These are phyloP conservation scores for Durotheca rogersii DNA, from an alignment of 495 filamentous ascomycete genomes.

Conservation along the genomic window DNA sequence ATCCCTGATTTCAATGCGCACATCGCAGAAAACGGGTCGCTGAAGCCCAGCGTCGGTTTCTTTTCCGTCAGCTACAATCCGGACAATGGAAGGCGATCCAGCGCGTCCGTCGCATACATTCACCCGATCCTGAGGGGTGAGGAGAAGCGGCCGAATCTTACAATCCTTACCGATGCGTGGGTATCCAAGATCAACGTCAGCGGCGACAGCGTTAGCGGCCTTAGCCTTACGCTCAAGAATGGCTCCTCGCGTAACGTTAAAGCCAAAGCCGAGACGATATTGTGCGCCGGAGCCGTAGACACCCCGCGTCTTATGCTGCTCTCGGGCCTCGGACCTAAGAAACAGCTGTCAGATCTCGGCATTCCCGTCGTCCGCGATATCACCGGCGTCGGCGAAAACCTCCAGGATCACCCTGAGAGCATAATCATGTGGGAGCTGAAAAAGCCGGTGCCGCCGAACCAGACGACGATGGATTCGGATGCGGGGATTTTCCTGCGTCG, in stretches of 20 bases:
- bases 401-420: constrained; percentile 74
- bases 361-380: constrained; percentile 71
- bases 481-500: constrained; percentile 82
- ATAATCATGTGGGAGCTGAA: constrained; percentile 87
- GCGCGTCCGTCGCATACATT: constrained; percentile 81
- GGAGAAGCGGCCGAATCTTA: constrained; percentile 75
- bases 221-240: constrained; percentile 65
- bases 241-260: constrained; percentile 59
- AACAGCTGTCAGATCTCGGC: constrained; percentile 63
- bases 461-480: constrained; percentile 84
- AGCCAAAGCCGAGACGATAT: constrained; percentile 69
- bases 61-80: constrained; percentile 84
- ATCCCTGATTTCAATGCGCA: constrained; percentile 79
- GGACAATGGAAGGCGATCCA: constrained; percentile 73
- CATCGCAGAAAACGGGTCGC: constrained; percentile 64
- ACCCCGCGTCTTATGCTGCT: constrained; percentile 72
- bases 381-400: constrained; percentile 78
- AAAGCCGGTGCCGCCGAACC: constrained; percentile 67
- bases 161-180: constrained; percentile 77
- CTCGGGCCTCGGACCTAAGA: constrained; percentile 72
- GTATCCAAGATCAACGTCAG: constrained; percentile 72
- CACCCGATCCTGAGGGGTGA: constrained; percentile 77
- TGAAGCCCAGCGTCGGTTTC: constrained; percentile 76
- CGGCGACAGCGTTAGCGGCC: constrained; percentile 61
- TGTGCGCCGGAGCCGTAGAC: constrained; percentile 77